Percentiles rank a stretch among this genome's conserved stretches.
Evolutionary conservation across 805 yeast genomes (phyloP).

Genomic region (Candida nemodendra): DNA sequence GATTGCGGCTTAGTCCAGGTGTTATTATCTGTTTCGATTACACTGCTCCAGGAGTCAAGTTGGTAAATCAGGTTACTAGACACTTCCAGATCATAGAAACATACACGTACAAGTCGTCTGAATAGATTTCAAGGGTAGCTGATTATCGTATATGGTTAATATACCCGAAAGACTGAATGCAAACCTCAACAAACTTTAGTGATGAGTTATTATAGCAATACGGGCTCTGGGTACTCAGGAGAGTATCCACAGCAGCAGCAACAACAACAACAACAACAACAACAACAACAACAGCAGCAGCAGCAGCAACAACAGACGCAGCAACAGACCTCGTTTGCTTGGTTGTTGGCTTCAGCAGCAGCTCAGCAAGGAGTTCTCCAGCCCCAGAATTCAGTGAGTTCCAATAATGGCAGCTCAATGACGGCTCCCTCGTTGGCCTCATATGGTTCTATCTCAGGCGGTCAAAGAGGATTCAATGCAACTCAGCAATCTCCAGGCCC

Average conservation of each 20-base stretch:
- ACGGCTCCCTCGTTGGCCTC: constrained; percentile 13
- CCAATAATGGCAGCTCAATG: constrained; percentile 1
- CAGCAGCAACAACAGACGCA: constrained; percentile 8
- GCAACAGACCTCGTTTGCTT: constrained; percentile 21
- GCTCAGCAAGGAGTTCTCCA: constrained; percentile 13
- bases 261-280: constrained; percentile 1
- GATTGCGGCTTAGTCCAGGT: too few relatives aligned
- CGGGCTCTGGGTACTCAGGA: not conserved
- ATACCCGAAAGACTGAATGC: not conserved
- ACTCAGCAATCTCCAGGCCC: constrained; percentile 17
- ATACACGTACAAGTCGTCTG: too few relatives aligned
- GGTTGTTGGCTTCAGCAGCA: constrained; percentile 20
- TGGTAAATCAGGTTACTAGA: too few relatives aligned
- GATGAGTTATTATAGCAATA: constrained; percentile 1
- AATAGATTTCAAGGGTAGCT: too few relatives aligned
- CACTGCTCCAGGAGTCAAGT: too few relatives aligned
- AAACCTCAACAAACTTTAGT: not conserved
- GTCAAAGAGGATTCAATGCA: constrained; percentile 7
- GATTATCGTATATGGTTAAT: not conserved
- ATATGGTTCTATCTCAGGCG: constrained; percentile 12
- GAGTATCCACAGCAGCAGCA: not conserved
- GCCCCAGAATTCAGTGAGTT: constrained; percentile 5
- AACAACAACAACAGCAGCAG: constrained; percentile 10
- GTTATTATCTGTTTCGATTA: too few relatives aligned
- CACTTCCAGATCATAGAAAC: too few relatives aligned